Percentiles rank a stretch among this genome's conserved stretches.
Evolutionary conservation across 1,139 yeast species (phyloP).

Genomic region (Candida pseudocylindracea): DNA sequence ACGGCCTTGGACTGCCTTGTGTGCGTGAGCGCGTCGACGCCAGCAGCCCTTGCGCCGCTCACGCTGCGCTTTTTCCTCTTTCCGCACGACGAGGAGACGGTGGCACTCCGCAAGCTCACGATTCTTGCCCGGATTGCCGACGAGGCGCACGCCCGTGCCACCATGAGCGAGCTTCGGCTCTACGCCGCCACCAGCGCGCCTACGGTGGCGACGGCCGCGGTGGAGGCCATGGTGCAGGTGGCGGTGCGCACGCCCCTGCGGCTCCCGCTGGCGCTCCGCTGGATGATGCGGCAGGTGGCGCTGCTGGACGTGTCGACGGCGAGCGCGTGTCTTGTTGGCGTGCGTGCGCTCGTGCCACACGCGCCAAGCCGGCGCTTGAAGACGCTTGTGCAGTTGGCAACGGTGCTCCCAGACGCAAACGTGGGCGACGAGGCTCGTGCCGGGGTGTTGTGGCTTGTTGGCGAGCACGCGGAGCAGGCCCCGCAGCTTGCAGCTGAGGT

Average conservation of each 20-base stretch:
- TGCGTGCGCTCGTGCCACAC: no score
- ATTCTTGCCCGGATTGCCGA: slow-evolving; percentile 37
- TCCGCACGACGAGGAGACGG: slow-evolving; percentile 27
- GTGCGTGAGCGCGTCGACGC: slow-evolving; percentile 1
- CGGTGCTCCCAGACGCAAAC: slow-evolving; percentile 8
- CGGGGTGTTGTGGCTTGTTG: slow-evolving; percentile 77
- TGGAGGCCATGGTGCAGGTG: no score
- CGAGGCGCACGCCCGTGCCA: slow-evolving; percentile 23
- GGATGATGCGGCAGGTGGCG: no score
- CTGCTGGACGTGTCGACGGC: no score
- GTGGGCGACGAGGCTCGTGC: slow-evolving; percentile 42
- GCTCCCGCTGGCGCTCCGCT: no score
- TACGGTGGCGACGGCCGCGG: no score
- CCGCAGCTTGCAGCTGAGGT: slow-evolving; percentile 53
- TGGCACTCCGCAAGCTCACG: slow-evolving; percentile 35
- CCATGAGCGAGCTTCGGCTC: slow-evolving; percentile 50
- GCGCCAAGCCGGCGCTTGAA: slow-evolving; percentile 3
- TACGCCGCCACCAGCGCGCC: slow-evolving; percentile 14
- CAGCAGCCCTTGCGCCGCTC: slow-evolving; percentile 20
- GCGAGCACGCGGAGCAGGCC: slow-evolving; percentile 40
- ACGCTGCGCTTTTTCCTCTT: slow-evolving; percentile 30
- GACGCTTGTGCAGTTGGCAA: slow-evolving; percentile 16
- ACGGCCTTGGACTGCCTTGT: no score
- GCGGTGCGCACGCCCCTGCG: no score
- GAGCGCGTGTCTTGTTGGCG: no score